Evolutionary conservation across 2,329 filamentous ascomycete species (phyloP), one percentile per base, ranked within the genome.

Genomic region (Epichloe hybrida): DNA sequence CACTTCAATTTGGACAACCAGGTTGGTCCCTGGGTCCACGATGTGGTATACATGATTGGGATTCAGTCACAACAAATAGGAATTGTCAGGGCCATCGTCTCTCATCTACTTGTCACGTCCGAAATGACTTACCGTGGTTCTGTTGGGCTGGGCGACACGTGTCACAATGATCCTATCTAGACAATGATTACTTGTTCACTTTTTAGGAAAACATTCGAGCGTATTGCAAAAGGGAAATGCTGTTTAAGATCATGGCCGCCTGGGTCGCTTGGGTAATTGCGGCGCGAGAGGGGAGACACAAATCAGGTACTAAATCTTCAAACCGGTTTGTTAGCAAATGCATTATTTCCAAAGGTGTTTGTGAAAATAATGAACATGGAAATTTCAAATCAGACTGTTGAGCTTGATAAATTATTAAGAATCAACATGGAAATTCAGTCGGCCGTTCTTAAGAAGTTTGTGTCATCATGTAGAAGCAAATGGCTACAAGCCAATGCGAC

Each of bases 361-460:
- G 47, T 35, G 12, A 17, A 27, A 41, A 8, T 5, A 43, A 31
- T 12, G 5, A 37, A 15, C 15, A 37, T 11, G 27, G 23, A 20
- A 17, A 27, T 35, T 37, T 47, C 31, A 21, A 57, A 57, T 80
- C 77, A 81, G 76, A 81, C 74, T 79, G 74, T 79, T 79, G 75
- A 80, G 76, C 76, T 80, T 80, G 77, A 79, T 75, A 69, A 67
- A 68, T 72, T 15, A 70, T 67, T 67, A 69, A 57, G 47, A 60
- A 61, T 80, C 77, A 74, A 79, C 77, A 80, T 73, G 58, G 63
- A 61, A 59, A 68, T 79, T 81, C 75, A 75, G 78, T 77, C 79
- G 77, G 77, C 77, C 76, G 77, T 81, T 81, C 77, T 80, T 80
- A 79, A 77, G 62, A 66, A 76, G 69, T 62, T 58, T 69, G 54